Evolutionary conservation across 305 asterid genomes (phyloP).

Genomic region (Petunia hybrid): DNA sequence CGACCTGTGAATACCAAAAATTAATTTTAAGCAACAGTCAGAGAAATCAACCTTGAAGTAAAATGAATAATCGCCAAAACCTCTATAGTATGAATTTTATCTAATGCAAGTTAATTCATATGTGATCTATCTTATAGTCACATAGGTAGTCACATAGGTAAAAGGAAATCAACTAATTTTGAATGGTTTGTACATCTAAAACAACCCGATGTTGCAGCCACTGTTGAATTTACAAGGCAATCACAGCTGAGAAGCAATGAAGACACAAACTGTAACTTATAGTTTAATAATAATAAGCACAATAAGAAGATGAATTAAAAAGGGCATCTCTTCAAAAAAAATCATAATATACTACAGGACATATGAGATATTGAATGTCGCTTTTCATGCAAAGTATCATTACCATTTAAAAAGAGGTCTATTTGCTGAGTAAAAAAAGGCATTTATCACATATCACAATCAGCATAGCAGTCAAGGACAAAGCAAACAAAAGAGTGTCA

Average conservation of each 20-base stretch:
- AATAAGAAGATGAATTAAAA: background rate
- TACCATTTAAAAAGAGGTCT: background rate
- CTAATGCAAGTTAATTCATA: background rate
- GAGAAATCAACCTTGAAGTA: background rate
- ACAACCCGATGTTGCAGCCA: background rate
- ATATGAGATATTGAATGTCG: background rate
- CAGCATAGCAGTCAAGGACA: background rate
- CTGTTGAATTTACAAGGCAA: background rate
- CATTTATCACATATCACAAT: background rate
- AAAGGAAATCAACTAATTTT: background rate
- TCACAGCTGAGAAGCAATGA: background rate
- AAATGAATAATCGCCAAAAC: background rate
- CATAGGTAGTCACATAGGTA: background rate
- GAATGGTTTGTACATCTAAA: background rate
- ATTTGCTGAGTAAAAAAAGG: background rate
- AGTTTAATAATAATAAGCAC: background rate
- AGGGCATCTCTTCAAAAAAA: background rate
- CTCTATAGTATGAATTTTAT: background rate
- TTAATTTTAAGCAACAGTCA: background rate
- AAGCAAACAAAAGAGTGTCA: background rate
- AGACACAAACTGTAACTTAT: background rate
- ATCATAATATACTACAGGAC: no score
- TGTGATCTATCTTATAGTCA: background rate
- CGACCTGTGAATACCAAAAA: slow-evolving; percentile 57
- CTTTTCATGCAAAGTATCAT: background rate